Evolutionary conservation across 352 stramenopile genomes (phyloP), one percentile per base, ranked within the genome.

Genomic region (Peronospora farinosa): DNA sequence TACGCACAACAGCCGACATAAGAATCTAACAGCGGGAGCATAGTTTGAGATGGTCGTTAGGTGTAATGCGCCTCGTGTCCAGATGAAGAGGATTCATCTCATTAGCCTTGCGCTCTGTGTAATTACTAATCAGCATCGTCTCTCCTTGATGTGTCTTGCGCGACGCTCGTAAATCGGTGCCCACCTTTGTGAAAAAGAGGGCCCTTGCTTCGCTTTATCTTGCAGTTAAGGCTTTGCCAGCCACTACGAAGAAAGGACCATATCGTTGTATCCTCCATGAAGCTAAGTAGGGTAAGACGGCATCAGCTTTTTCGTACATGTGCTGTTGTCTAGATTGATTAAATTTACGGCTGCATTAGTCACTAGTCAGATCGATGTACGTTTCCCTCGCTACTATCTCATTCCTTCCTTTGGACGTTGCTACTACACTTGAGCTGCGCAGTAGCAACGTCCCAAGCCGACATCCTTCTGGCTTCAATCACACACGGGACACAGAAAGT

Each of bases 401-500:
- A 11, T 23, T 41, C 28, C 45, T 60, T 19, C 35, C 47, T 38
- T n/a, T n/a, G n/a, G n/a, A n/a, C n/a, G n/a, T n/a, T 45, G 47
- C 49, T 58, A n/a, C n/a, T 42, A 2, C 25, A 7, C 19, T 54
- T 59, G 38, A 67, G 60, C 39, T 64, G 60, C 16, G 33, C 36
- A 7, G 46, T 48, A 1, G 69, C 69, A n/a, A 78, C 48, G 21
- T 76, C 65, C 69, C 69, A 78, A 2, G 69, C 66, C 5, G 67
- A 66, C 41, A 67, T 21, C 35, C 77, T 63, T 10, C 65, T 63
- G 31, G 61, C 53, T 4, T 60, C 36, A 32, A 80, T 70, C 8
- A 80, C 65, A 13, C 70, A 80, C 39, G 63, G 62, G 12, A 78
- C 39, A 25, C 71, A 82, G 55, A 82, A 82, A 12, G 68, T 56